phyloP scores from a whole-genome alignment of 805 yeast species.

The Lipomyces oligophaga region DNA sequence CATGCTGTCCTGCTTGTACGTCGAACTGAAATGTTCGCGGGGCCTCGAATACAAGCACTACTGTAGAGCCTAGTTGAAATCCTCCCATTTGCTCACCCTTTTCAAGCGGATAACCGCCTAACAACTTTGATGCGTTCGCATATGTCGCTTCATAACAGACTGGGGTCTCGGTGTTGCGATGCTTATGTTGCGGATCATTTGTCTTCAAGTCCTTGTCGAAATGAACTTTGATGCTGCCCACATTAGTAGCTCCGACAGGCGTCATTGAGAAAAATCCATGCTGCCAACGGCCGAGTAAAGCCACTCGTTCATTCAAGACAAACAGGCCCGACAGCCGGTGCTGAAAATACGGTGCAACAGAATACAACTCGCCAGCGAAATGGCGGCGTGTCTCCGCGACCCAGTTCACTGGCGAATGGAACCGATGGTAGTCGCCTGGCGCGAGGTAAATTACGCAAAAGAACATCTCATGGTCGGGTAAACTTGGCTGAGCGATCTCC shows the following conservation, averaged over 20 bases:
- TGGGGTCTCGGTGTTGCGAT: slow-evolving; percentile 49
- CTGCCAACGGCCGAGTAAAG: slow-evolving; percentile 92
- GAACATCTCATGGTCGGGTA: slow-evolving; percentile 43
- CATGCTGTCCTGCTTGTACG: slow-evolving; percentile 66
- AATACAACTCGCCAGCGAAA: slow-evolving; percentile 90
- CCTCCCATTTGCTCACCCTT: slow-evolving; percentile 98
- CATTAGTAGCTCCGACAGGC: slow-evolving; percentile 99
- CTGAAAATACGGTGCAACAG: slow-evolving; percentile 97
- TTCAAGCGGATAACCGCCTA: slow-evolving; percentile 82
- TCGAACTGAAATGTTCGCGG: slow-evolving; percentile 73
- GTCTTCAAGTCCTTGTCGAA: slow-evolving; percentile 89
- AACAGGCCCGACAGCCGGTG: slow-evolving; percentile 79
- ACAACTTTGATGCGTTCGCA: slow-evolving; percentile 63
- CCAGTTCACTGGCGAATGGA: slow-evolving; percentile 96
- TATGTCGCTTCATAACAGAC: slow-evolving; percentile 93
- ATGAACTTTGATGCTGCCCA: slow-evolving; percentile 87
- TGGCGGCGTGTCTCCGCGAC: slow-evolving; percentile 90
- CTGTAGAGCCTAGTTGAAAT: slow-evolving; percentile 90
- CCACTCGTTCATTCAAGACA: slow-evolving; percentile 91
- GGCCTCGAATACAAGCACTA: slow-evolving; percentile 95
- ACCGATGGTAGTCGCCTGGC: slow-evolving; percentile 97
- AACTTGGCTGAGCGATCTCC: slow-evolving; percentile 26
- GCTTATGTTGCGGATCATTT: slow-evolving; percentile 47
- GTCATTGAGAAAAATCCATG: slow-evolving; percentile 98
- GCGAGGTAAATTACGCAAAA: slow-evolving; percentile 92